Base-by-base conservation (phyloP, 2,329 filamentous ascomycete species). In the Colletotrichum chrysophilum region DNA sequence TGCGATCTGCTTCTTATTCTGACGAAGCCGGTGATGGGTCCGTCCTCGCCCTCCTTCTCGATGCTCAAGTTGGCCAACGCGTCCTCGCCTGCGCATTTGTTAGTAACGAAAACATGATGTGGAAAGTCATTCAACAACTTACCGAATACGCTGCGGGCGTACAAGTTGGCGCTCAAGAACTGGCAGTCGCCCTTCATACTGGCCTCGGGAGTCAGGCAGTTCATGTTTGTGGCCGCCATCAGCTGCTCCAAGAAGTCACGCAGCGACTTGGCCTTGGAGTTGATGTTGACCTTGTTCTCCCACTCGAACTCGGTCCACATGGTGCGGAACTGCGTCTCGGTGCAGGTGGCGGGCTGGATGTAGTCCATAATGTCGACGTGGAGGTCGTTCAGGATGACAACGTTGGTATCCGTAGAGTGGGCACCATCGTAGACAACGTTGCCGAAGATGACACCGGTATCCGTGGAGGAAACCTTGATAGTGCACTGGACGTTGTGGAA, bases 231-330 rank as follows among this genome's bases (percentile, higher is more conserved):
- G 84, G 94, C 96, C 77, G 96, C 95, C 97, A 98, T 98, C 76
- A 99, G 89, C 84, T 98, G 94, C 80, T 95, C 94, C 78, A 99
- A 88, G 91, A 99, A 99, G 24, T 97, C 95, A 66, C 96, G 92
- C 76, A 99, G 89, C 32, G 92, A 94, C 88, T 96, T 98, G 79
- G 95, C 95, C 89, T 98, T 98, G 78, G 95, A 97, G 87, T 98
- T 98, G 88, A 99, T 98, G 88, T 99, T 99, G 85, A 99, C 96
- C 91, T 99, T 99, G 88, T 99, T 99, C 89, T 99, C 97, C 97
- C 97, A 99, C 84, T 99, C 97, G 79, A 99, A 99, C 84, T 99
- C 97, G 48, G 97, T 99, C 97, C 97, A 99, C 97, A 99, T 99
- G n/a, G 95, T 98, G 76, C 97, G 93, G 93, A 99, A 99, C 82